Conservation (phyloP, 1,139 yeast species). For the Kodamaea plutei region DNA sequence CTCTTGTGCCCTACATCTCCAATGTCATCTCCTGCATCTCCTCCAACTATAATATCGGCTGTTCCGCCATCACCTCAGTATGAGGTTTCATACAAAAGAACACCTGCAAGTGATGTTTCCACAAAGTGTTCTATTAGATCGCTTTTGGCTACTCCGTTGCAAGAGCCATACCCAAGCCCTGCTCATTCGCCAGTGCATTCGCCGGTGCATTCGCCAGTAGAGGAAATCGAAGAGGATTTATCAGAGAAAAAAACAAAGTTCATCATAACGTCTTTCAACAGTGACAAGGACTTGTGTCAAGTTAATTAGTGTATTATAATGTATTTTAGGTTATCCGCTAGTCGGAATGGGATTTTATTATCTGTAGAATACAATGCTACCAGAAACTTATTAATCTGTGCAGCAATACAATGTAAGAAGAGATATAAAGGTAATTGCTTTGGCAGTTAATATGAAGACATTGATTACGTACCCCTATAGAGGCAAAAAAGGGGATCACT, state of each 20-base stretch:
- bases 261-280: constrained; percentile 25
- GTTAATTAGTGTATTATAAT: constrained; percentile 7
- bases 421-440: too few species aligned
- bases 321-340: neutral
- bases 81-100: constrained; percentile 5
- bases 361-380: too few species aligned
- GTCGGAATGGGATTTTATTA: too few species aligned
- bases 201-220: neutral
- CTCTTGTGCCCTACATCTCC: constrained; percentile 8
- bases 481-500: too few species aligned
- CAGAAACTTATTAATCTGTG: too few species aligned
- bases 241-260: constrained; percentile 15
- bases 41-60: constrained; percentile 1
- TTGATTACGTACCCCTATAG: too few species aligned
- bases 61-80: constrained; percentile 3
- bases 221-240: constrained; percentile 3
- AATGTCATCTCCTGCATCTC: constrained; percentile 2
- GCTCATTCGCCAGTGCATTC: constrained; percentile 18
- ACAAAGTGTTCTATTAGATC: constrained; percentile 15
- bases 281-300: constrained; percentile 25
- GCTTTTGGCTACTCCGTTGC: constrained; percentile 12
- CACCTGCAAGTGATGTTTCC: constrained; percentile 8
- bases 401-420: neutral
- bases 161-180: constrained; percentile 15
- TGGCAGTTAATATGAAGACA: too few species aligned